These are phyloP conservation scores for Citrus mangshanensis DNA, from an alignment of 345 rosid species.

Conservation along the genomic window DNA sequence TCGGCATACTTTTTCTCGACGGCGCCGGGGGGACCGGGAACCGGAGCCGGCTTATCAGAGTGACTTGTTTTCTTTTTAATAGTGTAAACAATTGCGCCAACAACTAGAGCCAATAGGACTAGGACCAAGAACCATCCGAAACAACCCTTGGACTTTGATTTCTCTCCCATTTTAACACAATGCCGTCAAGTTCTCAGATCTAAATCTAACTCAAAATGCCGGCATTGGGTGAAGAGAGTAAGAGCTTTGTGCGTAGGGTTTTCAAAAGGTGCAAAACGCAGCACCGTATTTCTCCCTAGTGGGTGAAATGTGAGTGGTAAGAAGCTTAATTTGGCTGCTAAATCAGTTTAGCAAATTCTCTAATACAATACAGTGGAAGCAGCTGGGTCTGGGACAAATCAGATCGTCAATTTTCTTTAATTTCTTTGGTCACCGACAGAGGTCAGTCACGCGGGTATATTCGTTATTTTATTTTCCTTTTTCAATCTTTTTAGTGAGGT, in stretches of 20 bases:
- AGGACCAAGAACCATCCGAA: slow-evolving; percentile 70
- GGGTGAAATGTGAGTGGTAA: neutral
- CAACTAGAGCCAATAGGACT: slow-evolving; percentile 45
- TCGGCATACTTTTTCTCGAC: slow-evolving; percentile 68
- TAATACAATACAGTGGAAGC: neutral
- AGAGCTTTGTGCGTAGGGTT: neutral
- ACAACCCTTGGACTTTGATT: slow-evolving; percentile 57
- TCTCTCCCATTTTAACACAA: slow-evolving; percentile 50
- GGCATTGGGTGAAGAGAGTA: neutral
- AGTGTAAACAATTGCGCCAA: slow-evolving; percentile 52
- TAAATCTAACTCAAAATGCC: slow-evolving; percentile 17
- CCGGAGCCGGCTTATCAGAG: slow-evolving; percentile 44
- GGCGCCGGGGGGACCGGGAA: slow-evolving; percentile 92
- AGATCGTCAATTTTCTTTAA: neutral
- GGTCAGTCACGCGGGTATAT: slow-evolving; percentile 12
- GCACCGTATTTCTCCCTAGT: neutral
- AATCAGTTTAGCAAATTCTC: neutral
- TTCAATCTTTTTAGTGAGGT: neutral
- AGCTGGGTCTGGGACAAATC: slow-evolving; percentile 9
- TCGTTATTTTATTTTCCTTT: neutral
- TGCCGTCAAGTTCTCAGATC: neutral
- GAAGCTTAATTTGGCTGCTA: neutral
- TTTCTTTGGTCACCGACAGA: slow-evolving; percentile 6
- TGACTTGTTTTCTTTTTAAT: slow-evolving; percentile 47
- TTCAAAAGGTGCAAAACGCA: neutral